phyloP scores from a whole-genome alignment of 2,329 filamentous ascomycete species.

The Chrysoporthe austroafricana region DNA sequence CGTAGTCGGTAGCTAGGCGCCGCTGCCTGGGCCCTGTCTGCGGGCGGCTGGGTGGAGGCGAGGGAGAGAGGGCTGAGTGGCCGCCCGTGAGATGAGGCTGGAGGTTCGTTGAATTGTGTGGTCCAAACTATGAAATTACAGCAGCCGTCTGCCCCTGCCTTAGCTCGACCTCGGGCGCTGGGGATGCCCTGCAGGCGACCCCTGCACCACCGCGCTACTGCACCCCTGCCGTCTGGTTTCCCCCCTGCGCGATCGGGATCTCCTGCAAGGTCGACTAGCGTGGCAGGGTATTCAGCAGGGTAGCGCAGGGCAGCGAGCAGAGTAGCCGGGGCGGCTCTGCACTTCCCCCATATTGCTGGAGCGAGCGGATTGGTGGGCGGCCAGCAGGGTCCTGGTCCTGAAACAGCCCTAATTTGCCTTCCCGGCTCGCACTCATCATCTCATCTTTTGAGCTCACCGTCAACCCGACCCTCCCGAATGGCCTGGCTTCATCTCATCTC shows the following conservation, averaged over 20 bases:
- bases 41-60: neutral
- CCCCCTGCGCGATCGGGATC: slow-evolving; percentile 14
- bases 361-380: slow-evolving; percentile 1
- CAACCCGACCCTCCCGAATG: neutral
- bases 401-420: slow-evolving; percentile 26
- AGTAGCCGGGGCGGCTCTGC: slow-evolving; percentile 12
- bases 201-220: neutral
- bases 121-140: neutral
- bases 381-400: slow-evolving; percentile 22
- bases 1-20: neutral
- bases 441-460: slow-evolving; percentile 2
- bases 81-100: neutral
- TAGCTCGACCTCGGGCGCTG: neutral
- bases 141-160: slow-evolving; percentile 11
- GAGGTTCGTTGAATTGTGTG: neutral
- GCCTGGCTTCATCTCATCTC: neutral
- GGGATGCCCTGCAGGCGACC: neutral
- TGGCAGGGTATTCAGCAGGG: neutral
- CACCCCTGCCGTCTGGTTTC: neutral
- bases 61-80: too few relatives aligned
- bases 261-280: neutral
- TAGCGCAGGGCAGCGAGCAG: too few relatives aligned
- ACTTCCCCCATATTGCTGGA: slow-evolving; percentile 12
- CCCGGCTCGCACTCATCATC: slow-evolving; percentile 9
- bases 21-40: too few relatives aligned